phyloP scores from a whole-genome alignment of 148 eudicot genomes.

The Rhododendron ovatum region DNA sequence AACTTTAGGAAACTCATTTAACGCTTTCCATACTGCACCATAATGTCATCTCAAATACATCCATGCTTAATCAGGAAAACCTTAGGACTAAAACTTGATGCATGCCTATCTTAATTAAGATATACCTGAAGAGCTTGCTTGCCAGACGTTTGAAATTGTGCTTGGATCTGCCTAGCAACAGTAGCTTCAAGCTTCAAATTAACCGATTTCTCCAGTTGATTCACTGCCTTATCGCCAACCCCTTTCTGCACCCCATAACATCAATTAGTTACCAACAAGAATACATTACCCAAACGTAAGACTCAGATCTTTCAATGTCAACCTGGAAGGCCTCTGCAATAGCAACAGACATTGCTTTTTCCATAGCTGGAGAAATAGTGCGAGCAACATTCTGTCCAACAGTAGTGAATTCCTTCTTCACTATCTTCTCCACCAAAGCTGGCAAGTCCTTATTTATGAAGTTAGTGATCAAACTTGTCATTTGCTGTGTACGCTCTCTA shows the following conservation, averaged over 20 bases:
- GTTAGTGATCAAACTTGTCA: not conserved
- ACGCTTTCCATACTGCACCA: not conserved
- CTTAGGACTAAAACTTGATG: not conserved
- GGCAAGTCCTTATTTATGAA: not conserved
- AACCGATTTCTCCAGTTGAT: slow-evolving; percentile 76
- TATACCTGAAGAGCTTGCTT: slow-evolving; percentile 67
- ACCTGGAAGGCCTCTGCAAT: slow-evolving; percentile 89
- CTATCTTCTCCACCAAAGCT: not conserved
- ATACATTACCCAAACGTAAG: not conserved
- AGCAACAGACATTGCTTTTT: slow-evolving; percentile 64
- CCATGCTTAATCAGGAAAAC: not conserved
- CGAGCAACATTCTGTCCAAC: slow-evolving; percentile 68
- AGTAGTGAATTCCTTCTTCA: not conserved
- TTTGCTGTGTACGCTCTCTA: not conserved
- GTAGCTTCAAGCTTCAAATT: slow-evolving; percentile 75
- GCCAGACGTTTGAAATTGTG: slow-evolving; percentile 88
- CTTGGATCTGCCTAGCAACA: slow-evolving; percentile 79
- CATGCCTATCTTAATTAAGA: not conserved
- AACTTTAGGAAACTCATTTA: not conserved
- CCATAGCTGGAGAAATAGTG: slow-evolving; percentile 54
- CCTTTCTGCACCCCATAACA: slow-evolving; percentile 58
- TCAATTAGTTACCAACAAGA: slow-evolving; percentile 8
- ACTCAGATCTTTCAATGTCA: slow-evolving; percentile 10
- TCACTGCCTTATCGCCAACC: slow-evolving; percentile 83
- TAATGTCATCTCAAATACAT: not conserved